Base-by-base conservation (phyloP, 495 filamentous ascomycete species). In the Pyrenopolyporus hunteri region DNA sequence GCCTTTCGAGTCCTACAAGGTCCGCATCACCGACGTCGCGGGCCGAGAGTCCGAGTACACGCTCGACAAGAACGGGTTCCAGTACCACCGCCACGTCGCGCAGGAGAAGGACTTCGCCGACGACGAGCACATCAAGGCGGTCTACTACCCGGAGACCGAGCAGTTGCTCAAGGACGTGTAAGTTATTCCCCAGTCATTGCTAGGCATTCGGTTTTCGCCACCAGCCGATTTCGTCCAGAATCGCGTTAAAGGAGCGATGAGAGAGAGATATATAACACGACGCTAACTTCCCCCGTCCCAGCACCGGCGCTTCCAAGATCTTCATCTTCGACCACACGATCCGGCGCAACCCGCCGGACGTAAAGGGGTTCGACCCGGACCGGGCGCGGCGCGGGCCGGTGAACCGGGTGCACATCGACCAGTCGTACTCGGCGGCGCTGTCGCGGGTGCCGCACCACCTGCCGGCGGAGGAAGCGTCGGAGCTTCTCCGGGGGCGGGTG, bases 271-370 rank as follows among this genome's bases (percentile, higher is more conserved):
- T 10, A 5, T 5, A 29, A 29, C 5, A 29, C 26, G 26, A 29
- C 9, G 3, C 33, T 61, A 22, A 58, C 42, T 0, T n/a, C 5
- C 29, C 29, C 42, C 11, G 8, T 4, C 2, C 16, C 47, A 80
- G 90, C 8, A 86, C 87, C 16, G 89, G 87, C 16, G 82, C 82
- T 1, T 77, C 84, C 28, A 78, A 84, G 28, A 75, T 89, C 70
- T 84, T 87, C 78, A 88, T 90, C 74, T 90, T 89, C 70, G 86
- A 90, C 76, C 86, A 89, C 71, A 90, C 87, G 28, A 84, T 88
- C 80, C 86, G 86, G n/a, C 85, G 86, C n/a, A 55, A 65, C 20
- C 35, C 73, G 4, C 29, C 57, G 2, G 73, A 80, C 49, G 8
- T 11, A 0, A 36, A 64, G 10, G 39, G 17, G 11, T 33, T 10